These are phyloP conservation scores for Suillus alpinus DNA, from an alignment of 768 basidiomycete genomes.

Conservation along the genomic window DNA sequence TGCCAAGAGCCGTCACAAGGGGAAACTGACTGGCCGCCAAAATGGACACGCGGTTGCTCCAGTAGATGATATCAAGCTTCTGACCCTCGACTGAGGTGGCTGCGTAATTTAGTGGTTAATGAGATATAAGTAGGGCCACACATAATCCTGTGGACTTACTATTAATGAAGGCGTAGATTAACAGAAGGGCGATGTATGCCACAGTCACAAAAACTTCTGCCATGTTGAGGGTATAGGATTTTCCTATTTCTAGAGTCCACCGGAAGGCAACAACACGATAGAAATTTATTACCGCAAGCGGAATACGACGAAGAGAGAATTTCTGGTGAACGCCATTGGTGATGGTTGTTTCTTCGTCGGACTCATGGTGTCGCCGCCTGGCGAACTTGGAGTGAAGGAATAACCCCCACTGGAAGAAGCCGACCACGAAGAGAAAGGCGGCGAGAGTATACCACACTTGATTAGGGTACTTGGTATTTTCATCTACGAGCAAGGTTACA, in stretches of 20 bases:
- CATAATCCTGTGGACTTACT: slow-evolving; percentile 33
- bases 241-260: slow-evolving; percentile 43
- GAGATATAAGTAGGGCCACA: not conserved
- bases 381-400: slow-evolving; percentile 19
- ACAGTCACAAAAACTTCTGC: slow-evolving; percentile 46
- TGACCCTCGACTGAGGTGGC: slow-evolving; percentile 4
- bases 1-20: slow-evolving; percentile 43
- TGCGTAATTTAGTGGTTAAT: not conserved
- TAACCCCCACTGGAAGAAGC: slow-evolving; percentile 26
- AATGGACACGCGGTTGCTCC: slow-evolving; percentile 27
- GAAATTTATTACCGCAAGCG: slow-evolving; percentile 36
- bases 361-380: not conserved
- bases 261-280: slow-evolving; percentile 53
- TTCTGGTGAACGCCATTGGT: slow-evolving; percentile 18
- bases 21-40: slow-evolving; percentile 39
- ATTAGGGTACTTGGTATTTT: slow-evolving; percentile 1
- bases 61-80: slow-evolving; percentile 16
- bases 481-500: not conserved
- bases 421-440: slow-evolving; percentile 15
- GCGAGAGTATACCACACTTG: slow-evolving; percentile 18
- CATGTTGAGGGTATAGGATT: slow-evolving; percentile 33
- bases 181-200: slow-evolving; percentile 43
- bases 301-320: slow-evolving; percentile 38
- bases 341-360: slow-evolving; percentile 17
- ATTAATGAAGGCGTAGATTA: slow-evolving; percentile 43